Percentiles rank a stretch among this genome's conserved stretches.
Conservation (phyloP, 2,329 filamentous ascomycete genomes). For the Fusarium sp. region DNA sequence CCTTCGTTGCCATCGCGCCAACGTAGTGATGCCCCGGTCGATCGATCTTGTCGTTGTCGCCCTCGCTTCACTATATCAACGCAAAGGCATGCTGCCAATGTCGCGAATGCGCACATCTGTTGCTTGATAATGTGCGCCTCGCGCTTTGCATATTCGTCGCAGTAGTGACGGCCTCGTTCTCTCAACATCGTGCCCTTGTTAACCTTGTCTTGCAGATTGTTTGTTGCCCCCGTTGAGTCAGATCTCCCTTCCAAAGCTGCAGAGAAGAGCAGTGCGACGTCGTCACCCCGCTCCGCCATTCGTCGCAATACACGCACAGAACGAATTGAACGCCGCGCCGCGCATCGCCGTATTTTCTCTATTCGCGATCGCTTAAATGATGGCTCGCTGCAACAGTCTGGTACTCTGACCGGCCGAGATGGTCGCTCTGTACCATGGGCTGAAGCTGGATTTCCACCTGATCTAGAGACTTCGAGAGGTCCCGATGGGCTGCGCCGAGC, state of each 20-base stretch:
- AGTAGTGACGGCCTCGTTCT: conserved; percentile 19
- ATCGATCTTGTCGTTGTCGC: conserved; percentile 30
- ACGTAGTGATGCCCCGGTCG: conserved; percentile 35
- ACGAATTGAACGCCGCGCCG: conserved; percentile 45
- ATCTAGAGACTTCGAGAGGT: conserved; percentile 15
- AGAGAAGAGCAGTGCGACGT: conserved; percentile 43
- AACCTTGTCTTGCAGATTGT: conserved; percentile 50
- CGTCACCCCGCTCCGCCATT: conserved; percentile 53
- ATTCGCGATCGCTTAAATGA: conserved; percentile 37
- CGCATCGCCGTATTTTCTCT: conserved; percentile 42
- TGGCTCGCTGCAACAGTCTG: conserved; percentile 11
- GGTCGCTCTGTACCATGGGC: conserved; percentile 37
- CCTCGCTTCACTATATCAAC: conserved; percentile 28
- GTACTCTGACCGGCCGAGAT: conserved; percentile 8
- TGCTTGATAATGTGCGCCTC: conserved; percentile 13
- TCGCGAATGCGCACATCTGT: conserved; percentile 23
- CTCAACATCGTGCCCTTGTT: conserved; percentile 22
- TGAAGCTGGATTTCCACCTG: conserved; percentile 24
- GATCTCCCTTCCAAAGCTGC: conserved; percentile 51
- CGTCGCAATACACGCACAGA: conserved; percentile 49
- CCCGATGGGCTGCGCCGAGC: conserved; percentile 9
- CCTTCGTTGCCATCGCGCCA: conserved; percentile 32
- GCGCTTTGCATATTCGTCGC: conserved; percentile 19
- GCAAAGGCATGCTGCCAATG: conserved; percentile 28
- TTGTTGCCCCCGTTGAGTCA: conserved; percentile 57